Evolutionary conservation across 306 rosid genomes (phyloP), one percentile per base, ranked within the genome.

Genomic region (Comarum palustre): DNA sequence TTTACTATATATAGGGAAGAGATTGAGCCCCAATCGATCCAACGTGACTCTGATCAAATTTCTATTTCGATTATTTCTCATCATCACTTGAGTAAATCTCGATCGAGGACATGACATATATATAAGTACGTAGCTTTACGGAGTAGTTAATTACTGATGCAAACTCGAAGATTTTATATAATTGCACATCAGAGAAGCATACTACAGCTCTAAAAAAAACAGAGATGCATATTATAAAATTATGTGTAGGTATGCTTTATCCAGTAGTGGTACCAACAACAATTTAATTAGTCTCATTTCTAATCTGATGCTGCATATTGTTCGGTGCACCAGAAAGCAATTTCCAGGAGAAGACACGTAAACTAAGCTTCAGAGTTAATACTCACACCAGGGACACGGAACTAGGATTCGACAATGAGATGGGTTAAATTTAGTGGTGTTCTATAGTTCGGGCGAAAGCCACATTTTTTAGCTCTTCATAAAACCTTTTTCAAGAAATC

Each of bases 311-410:
- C 25, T 2, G 57, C 57, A 52, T 8, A 52, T 1, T 24, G 62
- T 24, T 57, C 17, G 66, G 41, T 60, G 66, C 66, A 31, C 66
- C 66, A 60, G 41, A 60, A 15, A 60, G 41, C 66, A 60, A 60
- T 60, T 11, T 31, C 41, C 41, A 15, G 41, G 66, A 60, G 20
- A 60, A 31, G 66, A 60, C 65, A 59, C 41, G 22, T 60, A 60
- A 31, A 31, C 17, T 60, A 60, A 31, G 66, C 41, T 60, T 60
- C 65, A 59, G 20, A n/a, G n/a, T n/a, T n/a, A n/a, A n/a, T n/a
- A n/a, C n/a, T n/a, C n/a, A n/a, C n/a, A n/a, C n/a, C 46, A 36
- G 41, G 41, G 41, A 36, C 8, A 4, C n/a, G n/a, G 8, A 36
- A 36, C 41, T 36, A 36, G 41, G 41, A 36, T 36, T 36, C 8